Conservation (phyloP, 2,329 filamentous ascomycete species). For the Trichoderma sp. region DNA sequence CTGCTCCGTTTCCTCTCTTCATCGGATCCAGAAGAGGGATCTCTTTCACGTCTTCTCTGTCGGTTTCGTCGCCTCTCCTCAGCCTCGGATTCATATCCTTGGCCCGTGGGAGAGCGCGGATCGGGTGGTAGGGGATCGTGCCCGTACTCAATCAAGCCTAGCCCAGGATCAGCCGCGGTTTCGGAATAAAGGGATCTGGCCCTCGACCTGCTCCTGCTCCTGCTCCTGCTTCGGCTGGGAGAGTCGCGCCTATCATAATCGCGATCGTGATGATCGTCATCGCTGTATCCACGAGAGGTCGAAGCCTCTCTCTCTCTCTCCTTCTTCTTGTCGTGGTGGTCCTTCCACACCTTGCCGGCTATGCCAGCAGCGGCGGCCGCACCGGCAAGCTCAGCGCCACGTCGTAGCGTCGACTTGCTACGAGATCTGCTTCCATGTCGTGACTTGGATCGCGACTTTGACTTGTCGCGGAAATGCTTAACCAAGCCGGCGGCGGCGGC, state of each 20-base stretch:
- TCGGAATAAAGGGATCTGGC: conserved; percentile 50
- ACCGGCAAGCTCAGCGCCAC: conserved; percentile 59
- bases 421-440: conserved; percentile 35
- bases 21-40: conserved; percentile 34
- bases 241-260: conserved; percentile 37
- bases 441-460: conserved; percentile 36
- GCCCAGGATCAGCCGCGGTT: conserved; percentile 59
- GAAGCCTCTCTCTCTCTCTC: conserved; percentile 20
- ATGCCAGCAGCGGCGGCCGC: conserved; percentile 59
- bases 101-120: conserved; percentile 34
- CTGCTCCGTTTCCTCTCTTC: conserved; percentile 46
- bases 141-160: conserved; percentile 68
- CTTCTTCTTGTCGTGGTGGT: conserved; percentile 59
- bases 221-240: conserved; percentile 31
- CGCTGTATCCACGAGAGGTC: conserved; percentile 32
- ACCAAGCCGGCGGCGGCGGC: conserved; percentile 57
- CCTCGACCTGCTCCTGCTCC: conserved; percentile 50
- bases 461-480: conserved; percentile 56
- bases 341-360: conserved; percentile 60
- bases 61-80: conserved; percentile 43
- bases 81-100: conserved; percentile 48
- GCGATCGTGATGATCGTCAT: conserved; percentile 37
- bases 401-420: conserved; percentile 47
- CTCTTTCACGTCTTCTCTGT: conserved; percentile 39
- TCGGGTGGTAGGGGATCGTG: conserved; percentile 51